Base-by-base conservation (phyloP, 352 stramenopile species). In the Globisporangium nodosum region DNA sequence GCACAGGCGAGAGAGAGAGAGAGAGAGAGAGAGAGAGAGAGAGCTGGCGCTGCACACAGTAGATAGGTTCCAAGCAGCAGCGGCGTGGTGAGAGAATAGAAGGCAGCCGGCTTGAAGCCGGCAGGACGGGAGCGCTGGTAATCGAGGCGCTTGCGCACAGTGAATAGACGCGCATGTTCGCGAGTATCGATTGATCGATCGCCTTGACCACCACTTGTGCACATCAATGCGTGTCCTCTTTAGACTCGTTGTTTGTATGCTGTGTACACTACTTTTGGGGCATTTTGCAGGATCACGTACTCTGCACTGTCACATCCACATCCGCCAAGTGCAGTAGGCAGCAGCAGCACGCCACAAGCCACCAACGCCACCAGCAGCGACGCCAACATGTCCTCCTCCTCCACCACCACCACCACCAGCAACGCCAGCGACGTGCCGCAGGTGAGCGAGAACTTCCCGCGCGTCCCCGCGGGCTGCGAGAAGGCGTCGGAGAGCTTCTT, bases 371-470 rank as follows among this genome's bases (percentile, higher is more conserved):
- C 20, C n/a, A 55, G 2, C 35, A 18, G 49, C 47, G 45, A 35
- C 49, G 27, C 3, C 31, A 47, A 20, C 20, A 55, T 61, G 54
- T 53, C 60, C 53, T 50, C 58, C 20, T 7, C 48, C 53, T 50
- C 58, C 20, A 8, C 48, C 20, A 55, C 60, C 53, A 43, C 58
- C 20, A 13, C 48, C 27, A 3, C 31, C 21, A 35, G 31, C 31
- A 15, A 18, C 43, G 55, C 58, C 24, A 63, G 53, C 43, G 65
- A 75, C 55, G 68, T 70, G 68, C 74, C 69, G 20, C 72, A 76
- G 20, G 67, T 94, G 67, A 92, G 82, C 66, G 58, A 71, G 18
- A 69, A 91, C 71, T 94, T 94, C 65, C 85, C 85, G 39, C 79
- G 82, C 47, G 80, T 91, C 33, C 78, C 85, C 2, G 77, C 81